phyloP scores from a whole-genome alignment of 2,329 filamentous ascomycete genomes.

The Neophaeococcomyces mojaviensis region DNA sequence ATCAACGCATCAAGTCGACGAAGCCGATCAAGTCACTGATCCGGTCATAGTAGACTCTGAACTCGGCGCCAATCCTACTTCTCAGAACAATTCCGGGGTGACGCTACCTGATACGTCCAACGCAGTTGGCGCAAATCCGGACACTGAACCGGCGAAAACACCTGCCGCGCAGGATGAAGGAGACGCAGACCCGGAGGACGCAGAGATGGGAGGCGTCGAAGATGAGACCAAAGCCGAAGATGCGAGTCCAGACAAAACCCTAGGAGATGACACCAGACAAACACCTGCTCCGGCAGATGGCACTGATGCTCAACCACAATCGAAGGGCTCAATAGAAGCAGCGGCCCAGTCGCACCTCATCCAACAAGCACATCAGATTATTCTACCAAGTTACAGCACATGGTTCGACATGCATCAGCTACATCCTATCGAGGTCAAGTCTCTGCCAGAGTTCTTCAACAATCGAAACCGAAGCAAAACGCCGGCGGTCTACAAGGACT shows the following conservation, averaged over 20 bases:
- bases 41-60: neutral
- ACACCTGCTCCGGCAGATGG: conserved; percentile 33
- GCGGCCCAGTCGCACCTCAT: conserved; percentile 87
- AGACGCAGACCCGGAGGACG: conserved; percentile 56
- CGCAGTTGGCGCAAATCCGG: conserved; percentile 49
- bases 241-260: conserved; percentile 35
- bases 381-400: conserved; percentile 92
- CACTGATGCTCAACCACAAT: conserved; percentile 53
- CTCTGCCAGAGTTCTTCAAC: conserved; percentile 97
- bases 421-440: conserved; percentile 86
- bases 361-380: conserved; percentile 88
- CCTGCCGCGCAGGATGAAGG: conserved; percentile 53
- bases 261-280: conserved; percentile 35
- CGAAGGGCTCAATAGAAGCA: conserved; percentile 74
- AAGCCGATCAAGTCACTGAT: neutral
- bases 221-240: conserved; percentile 35
- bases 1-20: neutral
- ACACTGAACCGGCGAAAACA: conserved; percentile 57
- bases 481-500: conserved; percentile 93
- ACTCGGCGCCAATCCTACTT: neutral
- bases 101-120: conserved; percentile 1
- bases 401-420: conserved; percentile 99
- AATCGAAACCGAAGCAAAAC: conserved; percentile 97
- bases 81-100: neutral
- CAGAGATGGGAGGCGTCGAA: conserved; percentile 68